phyloP scores from a whole-genome alignment of 768 basidiomycete genomes.

The Tulasnella sp. region DNA sequence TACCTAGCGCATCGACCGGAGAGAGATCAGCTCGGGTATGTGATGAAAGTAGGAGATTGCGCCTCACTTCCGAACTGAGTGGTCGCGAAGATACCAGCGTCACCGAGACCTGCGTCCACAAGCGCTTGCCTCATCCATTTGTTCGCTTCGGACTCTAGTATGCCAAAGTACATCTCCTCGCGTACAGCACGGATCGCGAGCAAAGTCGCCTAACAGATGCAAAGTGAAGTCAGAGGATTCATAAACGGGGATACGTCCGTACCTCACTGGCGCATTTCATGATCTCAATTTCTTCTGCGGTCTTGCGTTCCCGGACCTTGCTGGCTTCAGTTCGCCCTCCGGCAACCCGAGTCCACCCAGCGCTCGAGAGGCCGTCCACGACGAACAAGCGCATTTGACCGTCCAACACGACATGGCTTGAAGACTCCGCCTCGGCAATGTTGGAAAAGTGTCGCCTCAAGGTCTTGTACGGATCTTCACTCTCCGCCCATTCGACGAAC shows the following conservation, averaged over 20 bases:
- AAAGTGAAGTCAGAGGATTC: not conserved
- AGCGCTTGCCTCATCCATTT: constrained; percentile 48
- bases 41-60: too few relatives aligned
- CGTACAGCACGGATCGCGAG: constrained; percentile 59
- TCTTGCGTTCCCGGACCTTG: constrained; percentile 65
- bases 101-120: constrained; percentile 43
- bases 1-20: constrained; percentile 50
- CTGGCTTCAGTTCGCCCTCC: constrained; percentile 41
- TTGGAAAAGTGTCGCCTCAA: constrained; percentile 28
- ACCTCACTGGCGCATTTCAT: constrained; percentile 76
- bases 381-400: constrained; percentile 50
- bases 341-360: constrained; percentile 31
- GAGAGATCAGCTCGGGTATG: too few relatives aligned
- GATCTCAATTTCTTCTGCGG: constrained; percentile 52
- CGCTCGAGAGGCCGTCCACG: constrained; percentile 46
- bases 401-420: constrained; percentile 45
- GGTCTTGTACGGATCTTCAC: constrained; percentile 49
- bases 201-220: constrained; percentile 52
- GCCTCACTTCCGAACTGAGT: constrained; percentile 63
- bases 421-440: constrained; percentile 18
- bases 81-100: constrained; percentile 34
- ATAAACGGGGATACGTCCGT: constrained; percentile 3
- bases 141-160: constrained; percentile 60
- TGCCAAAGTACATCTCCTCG: constrained; percentile 51
- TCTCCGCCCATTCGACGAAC: constrained; percentile 41